Conservation (phyloP, 129 eudicot genomes). For the Pulicaria dysenterica region DNA sequence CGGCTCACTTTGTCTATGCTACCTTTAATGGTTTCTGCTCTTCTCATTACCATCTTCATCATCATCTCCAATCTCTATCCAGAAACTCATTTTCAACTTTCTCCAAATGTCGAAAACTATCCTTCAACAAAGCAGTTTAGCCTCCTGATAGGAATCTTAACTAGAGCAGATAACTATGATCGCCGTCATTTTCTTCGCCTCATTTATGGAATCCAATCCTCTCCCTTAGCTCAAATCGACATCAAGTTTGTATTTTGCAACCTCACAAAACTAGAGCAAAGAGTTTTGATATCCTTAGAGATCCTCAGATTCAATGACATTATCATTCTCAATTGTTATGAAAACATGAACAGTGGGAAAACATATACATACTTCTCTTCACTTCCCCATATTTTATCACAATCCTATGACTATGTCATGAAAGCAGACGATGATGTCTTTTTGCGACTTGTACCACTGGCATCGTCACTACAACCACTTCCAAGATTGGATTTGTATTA, state of each 20-base stretch:
- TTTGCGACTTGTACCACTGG: constrained; percentile 56
- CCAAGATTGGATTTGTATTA: constrained; percentile 67
- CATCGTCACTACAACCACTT: constrained; percentile 49
- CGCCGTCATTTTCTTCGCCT: constrained; percentile 87
- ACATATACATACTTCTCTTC: constrained; percentile 70
- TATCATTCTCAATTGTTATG: constrained; percentile 63
- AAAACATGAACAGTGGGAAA: constrained; percentile 79
- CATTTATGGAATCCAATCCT: constrained; percentile 62
- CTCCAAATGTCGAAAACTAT: constrained; percentile 35
- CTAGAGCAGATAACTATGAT: constrained; percentile 52
- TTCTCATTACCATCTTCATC: constrained; percentile 49
- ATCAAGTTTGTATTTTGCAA: constrained; percentile 70
- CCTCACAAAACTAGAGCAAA: constrained; percentile 73
- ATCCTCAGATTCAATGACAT: constrained; percentile 65
- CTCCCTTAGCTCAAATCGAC: constrained; percentile 55
- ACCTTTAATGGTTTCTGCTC: constrained; percentile 35
- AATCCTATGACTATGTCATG: constrained; percentile 66
- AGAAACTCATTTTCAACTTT: constrained; percentile 28
- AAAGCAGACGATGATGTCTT: constrained; percentile 80
- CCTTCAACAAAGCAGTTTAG: constrained; percentile 42
- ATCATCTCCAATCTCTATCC: constrained; percentile 49
- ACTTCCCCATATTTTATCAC: constrained; percentile 59
- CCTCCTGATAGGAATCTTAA: constrained; percentile 68
- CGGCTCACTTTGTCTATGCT: constrained; percentile 37
- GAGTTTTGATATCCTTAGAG: constrained; percentile 52